A percentile compares a stretch with the other conserved stretches of the same genome.
Evolutionary conservation across 164 flowering plant genomes (phyloP).

Genomic region (Berberis thunbergii): DNA sequence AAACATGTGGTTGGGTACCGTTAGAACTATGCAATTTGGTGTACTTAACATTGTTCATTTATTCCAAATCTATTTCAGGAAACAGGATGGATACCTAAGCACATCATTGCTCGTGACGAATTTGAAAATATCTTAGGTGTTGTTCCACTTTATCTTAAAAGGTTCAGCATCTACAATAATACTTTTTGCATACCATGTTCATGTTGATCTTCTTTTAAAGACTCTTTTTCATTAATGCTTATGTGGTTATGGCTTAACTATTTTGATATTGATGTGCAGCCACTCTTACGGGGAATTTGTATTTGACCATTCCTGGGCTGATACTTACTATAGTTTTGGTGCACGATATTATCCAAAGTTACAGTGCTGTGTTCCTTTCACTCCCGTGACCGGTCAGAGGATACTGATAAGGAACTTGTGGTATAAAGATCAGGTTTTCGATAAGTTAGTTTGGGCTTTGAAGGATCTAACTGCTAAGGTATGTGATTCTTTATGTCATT

Average conservation of each 20-base stretch:
- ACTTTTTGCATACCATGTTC: constrained; percentile 1
- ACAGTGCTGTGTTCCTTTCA: constrained; percentile 90
- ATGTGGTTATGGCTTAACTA: constrained; percentile 11
- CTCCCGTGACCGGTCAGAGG: constrained; percentile 92
- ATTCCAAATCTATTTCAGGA: constrained; percentile 44
- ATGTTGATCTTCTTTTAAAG: not conserved
- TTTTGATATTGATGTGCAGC: constrained; percentile 42
- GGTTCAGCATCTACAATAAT: constrained; percentile 35
- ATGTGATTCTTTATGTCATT: not conserved
- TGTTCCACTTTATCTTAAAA: constrained; percentile 92
- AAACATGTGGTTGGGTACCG: no score
- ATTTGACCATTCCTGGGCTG: constrained; percentile 95
- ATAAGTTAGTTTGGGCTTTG: constrained; percentile 53
- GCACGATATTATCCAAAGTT: constrained; percentile 79
- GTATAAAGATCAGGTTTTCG: constrained; percentile 69
- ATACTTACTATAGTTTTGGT: constrained; percentile 80
- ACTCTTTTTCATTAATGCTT: not conserved
- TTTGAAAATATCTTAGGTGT: constrained; percentile 61
- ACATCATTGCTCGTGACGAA: constrained; percentile 76
- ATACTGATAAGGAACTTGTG: constrained; percentile 57
- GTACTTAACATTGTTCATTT: not conserved
- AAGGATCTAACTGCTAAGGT: constrained; percentile 76
- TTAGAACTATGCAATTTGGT: no score
- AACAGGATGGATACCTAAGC: constrained; percentile 86
- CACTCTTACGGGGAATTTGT: constrained; percentile 96